These are phyloP conservation scores for Phytophthora agathidicida DNA, from an alignment of 352 stramenopile species.

Conservation along the genomic window DNA sequence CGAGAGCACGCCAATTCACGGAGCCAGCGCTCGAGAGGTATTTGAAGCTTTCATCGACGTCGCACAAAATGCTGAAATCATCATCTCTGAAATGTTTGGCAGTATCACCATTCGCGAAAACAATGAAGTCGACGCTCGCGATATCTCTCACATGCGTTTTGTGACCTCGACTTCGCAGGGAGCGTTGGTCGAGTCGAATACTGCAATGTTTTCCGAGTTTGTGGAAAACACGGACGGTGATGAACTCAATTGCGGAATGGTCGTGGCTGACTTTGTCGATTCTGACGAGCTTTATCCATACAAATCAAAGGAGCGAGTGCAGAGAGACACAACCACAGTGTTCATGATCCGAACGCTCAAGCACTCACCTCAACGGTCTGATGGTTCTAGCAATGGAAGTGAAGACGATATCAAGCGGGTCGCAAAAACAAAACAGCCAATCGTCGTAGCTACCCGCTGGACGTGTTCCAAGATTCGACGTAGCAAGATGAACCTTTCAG, in stretches of 20 bases:
- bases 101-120: conserved; percentile 58
- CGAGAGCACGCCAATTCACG: conserved; percentile 38
- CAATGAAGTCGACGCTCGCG: conserved; percentile 40
- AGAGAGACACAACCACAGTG: conserved; percentile 38
- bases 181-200: conserved; percentile 28
- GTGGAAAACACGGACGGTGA: conserved; percentile 7
- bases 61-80: conserved; percentile 58
- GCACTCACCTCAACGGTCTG: too few relatives aligned
- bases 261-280: conserved; percentile 39
- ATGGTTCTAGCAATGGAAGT: background rate
- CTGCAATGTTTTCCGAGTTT: conserved; percentile 27
- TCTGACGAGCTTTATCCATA: conserved; percentile 54
- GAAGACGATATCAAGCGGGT: background rate
- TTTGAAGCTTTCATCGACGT: conserved; percentile 52
- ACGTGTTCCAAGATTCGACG: conserved; percentile 25
- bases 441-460: conserved; percentile 37
- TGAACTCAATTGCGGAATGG: conserved; percentile 14
- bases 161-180: conserved; percentile 35
- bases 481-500: conserved; percentile 15
- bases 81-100: conserved; percentile 55
- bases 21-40: conserved; percentile 27
- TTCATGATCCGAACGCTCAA: conserved; percentile 29
- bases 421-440: conserved; percentile 9
- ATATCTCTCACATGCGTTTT: conserved; percentile 50
- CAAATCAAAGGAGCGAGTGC: conserved; percentile 29